Evolutionary conservation across 371 early-diverging fungal species (phyloP), one percentile per base, ranked within the genome.

Genomic region (Mortierella sp.): DNA sequence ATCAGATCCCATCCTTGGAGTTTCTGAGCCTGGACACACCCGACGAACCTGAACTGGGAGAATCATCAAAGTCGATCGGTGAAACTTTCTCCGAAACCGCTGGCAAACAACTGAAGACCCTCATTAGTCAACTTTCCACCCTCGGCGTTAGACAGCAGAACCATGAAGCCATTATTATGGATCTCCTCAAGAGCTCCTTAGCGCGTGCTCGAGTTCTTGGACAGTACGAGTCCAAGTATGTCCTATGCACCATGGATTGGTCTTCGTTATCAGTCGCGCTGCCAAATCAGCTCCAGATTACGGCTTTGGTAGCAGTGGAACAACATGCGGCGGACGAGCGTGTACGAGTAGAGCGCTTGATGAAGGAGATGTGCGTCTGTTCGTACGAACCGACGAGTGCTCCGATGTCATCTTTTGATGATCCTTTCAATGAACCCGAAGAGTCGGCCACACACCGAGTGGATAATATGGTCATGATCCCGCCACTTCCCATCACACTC

Each of bases 241-340:
- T 93, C 42, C 65, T 83, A 0, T 72, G 86, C 30, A 71, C 68
- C 38, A 51, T 84, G 38, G 39, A 62, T 2, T 23, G 26, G 26
- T 9, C 54, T 6, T 2, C 28, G 1, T 14, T 30, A 3, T 14
- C 12, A 4, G 10, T 7, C 8, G 9, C 39, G n/a, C 28, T 3
- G 0, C 9, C n/a, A 14, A 12, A 9, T 16, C 27, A 19, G 2
- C 26, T 27, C 3, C 14, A 24, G n/a, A 19, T 21, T 14, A 65
- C 42, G 26, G 67, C 52, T 1, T 34, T 91, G 4, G 73, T 93
- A 0, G 69, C 92, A 30, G 82, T 94, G 21, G 95, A 95, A 66
- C 95, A 95, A 59, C 95, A 95, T 82, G 95, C 95, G 18, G 93
- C 91, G 2, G 92, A 95, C 71, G 95, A 95, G 64, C 84, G 95